Evolutionary conservation across 2,329 filamentous ascomycete species (phyloP).

Genomic region (Botrytis cinerea): DNA sequence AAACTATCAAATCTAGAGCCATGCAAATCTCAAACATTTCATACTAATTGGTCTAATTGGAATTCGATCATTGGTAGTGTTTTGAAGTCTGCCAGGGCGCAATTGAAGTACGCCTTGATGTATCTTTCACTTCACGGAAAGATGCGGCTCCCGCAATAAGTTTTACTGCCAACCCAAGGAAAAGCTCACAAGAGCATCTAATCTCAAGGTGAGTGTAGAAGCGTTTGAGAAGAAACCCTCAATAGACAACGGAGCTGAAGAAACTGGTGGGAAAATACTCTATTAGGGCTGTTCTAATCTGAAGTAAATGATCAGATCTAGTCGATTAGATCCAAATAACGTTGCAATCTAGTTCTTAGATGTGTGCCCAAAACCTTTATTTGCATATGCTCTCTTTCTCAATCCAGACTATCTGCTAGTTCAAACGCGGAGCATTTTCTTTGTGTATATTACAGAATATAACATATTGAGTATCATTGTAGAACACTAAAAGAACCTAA

Average conservation of each 20-base stretch:
- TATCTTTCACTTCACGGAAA: background rate
- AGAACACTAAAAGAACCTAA: background rate
- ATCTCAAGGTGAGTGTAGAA: background rate
- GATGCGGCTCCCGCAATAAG: background rate
- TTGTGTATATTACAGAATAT: background rate
- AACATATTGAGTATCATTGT: background rate
- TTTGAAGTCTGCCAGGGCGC: background rate
- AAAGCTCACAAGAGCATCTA: background rate
- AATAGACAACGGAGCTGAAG: too few species aligned
- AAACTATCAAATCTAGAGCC: background rate
- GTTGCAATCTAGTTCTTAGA: background rate
- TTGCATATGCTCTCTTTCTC: rapidly evolving
- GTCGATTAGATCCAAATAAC: background rate
- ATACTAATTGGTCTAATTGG: background rate
- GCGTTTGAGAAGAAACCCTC: too few species aligned
- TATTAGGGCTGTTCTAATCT: too few species aligned
- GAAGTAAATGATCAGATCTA: too few species aligned
- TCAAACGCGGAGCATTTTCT: background rate
- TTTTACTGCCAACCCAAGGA: too few species aligned
- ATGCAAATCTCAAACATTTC: background rate
- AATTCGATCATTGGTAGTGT: background rate
- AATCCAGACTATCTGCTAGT: background rate
- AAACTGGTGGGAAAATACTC: background rate
- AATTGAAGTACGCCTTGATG: too few species aligned
- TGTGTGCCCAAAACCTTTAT: background rate